Conservation (phyloP, 345 rosid species). For the Trapa incisa region DNA sequence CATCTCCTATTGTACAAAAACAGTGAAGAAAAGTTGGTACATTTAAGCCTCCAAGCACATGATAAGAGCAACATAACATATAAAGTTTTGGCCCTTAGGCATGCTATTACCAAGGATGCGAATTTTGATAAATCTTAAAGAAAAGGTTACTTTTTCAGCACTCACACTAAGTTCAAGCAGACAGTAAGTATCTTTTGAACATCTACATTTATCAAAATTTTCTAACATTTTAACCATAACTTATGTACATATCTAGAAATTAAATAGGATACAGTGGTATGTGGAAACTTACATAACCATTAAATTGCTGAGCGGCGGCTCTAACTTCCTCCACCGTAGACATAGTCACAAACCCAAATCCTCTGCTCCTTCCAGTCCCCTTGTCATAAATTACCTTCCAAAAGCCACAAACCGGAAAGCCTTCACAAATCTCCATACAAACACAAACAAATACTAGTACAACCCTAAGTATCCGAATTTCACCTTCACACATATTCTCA, state of each 20-base stretch:
- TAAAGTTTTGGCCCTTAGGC: background rate
- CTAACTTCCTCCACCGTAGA: constrained; percentile 56
- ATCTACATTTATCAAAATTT: background rate
- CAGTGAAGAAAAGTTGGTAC: background rate
- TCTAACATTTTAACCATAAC: background rate
- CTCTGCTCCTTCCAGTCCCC: constrained; percentile 89
- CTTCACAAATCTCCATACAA: background rate
- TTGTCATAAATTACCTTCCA: constrained; percentile 88
- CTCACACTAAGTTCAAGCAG: background rate
- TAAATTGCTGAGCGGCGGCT: constrained; percentile 68
- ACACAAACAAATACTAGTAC: background rate
- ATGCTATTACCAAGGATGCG: background rate
- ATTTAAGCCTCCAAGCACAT: background rate
- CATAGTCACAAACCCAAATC: constrained; percentile 97
- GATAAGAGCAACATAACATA: background rate
- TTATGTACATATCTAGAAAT: background rate
- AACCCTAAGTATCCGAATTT: background rate
- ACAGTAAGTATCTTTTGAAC: background rate
- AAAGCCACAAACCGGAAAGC: background rate
- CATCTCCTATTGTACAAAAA: background rate
- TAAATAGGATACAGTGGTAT: background rate
- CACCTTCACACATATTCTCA: too few relatives aligned
- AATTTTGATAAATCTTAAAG: background rate
- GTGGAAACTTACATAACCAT: constrained; percentile 65
- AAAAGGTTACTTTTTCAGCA: background rate